Evolutionary conservation across 225 moss, liverwort and hornwort species (phyloP).

Genomic region (Thuidium tamariscinum): DNA sequence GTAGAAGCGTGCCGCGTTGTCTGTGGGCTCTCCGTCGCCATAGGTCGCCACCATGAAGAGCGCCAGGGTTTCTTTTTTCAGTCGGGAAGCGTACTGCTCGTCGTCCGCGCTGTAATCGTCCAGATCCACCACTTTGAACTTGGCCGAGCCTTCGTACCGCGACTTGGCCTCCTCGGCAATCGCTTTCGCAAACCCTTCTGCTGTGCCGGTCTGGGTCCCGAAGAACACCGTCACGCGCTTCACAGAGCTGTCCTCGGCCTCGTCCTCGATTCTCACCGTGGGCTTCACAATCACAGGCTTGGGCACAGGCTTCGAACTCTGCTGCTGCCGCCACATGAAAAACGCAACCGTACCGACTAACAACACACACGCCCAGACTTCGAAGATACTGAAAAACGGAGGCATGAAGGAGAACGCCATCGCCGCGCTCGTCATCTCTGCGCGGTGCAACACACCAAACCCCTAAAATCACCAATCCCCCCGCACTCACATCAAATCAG

Average conservation of each 20-base stretch:
- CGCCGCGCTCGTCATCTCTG: not conserved
- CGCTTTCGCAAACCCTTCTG: slow-evolving; percentile 95
- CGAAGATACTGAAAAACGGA: slow-evolving; percentile 37
- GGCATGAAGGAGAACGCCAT: slow-evolving; percentile 33
- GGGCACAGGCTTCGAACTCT: not conserved
- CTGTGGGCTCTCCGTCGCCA: slow-evolving; percentile 96
- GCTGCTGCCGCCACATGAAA: slow-evolving; percentile 34
- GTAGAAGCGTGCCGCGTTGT: slow-evolving; percentile 94
- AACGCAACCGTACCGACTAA: slow-evolving; percentile 25
- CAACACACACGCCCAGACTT: slow-evolving; percentile 32
- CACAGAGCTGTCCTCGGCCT: slow-evolving; percentile 14
- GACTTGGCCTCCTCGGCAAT: slow-evolving; percentile 79
- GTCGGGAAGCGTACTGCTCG: slow-evolving; percentile 45
- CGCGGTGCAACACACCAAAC: not conserved
- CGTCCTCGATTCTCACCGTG: not conserved
- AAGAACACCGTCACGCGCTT: slow-evolving; percentile 77
- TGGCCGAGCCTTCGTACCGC: slow-evolving; percentile 55
- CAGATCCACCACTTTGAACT: slow-evolving; percentile 77
- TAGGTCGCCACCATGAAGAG: slow-evolving; percentile 88
- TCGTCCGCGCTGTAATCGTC: slow-evolving; percentile 87
- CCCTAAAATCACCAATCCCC: slow-evolving; percentile 3
- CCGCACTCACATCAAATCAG: not conserved
- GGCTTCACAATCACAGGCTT: slow-evolving; percentile 3
- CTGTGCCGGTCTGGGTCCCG: slow-evolving; percentile 98
- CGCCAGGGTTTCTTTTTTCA: slow-evolving; percentile 59